Evolutionary conservation across 73 alveolate species (phyloP).

Genomic region (Effrenium voratum): DNA sequence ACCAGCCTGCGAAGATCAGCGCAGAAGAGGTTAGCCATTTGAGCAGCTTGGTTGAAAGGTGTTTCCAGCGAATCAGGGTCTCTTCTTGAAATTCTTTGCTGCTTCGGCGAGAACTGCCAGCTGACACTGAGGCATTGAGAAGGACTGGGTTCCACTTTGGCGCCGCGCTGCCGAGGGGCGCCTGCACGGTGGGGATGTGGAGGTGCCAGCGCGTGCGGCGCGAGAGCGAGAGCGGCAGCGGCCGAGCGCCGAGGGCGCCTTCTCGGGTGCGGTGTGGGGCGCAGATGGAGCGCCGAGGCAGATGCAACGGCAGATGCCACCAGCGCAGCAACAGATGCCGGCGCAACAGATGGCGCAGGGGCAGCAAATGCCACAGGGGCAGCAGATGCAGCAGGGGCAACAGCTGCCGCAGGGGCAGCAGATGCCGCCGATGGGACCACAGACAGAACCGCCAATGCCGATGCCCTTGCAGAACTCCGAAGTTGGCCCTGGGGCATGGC

Average conservation of each 20-base stretch:
- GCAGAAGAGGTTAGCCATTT: not conserved
- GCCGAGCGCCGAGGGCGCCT: not conserved
- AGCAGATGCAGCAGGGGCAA: not conserved
- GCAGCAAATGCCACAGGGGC: not conserved
- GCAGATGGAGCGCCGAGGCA: too few species aligned
- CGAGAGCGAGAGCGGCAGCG: not conserved
- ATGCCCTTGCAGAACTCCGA: too few species aligned
- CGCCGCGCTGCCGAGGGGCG: conserved; percentile 14
- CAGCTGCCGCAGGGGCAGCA: too few species aligned
- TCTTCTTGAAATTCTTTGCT: not conserved
- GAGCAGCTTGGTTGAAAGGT: not conserved
- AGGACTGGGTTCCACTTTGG: conserved; percentile 52
- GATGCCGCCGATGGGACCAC: too few species aligned
- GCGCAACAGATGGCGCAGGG: not conserved
- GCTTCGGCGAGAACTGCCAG: not conserved
- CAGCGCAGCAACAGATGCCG: not conserved
- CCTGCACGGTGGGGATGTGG: conserved; percentile 38
- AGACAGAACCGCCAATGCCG: too few species aligned
- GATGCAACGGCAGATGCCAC: too few species aligned
- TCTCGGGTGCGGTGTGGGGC: too few species aligned
- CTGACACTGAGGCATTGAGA: conserved; percentile 5
- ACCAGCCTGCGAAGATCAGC: not conserved
- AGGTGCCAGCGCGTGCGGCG: not conserved
- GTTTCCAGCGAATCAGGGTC: not conserved
- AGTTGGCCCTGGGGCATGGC: conserved; percentile 64